These are phyloP conservation scores for Komagataea norvegica DNA, from an alignment of 1,139 yeast genomes.

Conservation along the genomic window DNA sequence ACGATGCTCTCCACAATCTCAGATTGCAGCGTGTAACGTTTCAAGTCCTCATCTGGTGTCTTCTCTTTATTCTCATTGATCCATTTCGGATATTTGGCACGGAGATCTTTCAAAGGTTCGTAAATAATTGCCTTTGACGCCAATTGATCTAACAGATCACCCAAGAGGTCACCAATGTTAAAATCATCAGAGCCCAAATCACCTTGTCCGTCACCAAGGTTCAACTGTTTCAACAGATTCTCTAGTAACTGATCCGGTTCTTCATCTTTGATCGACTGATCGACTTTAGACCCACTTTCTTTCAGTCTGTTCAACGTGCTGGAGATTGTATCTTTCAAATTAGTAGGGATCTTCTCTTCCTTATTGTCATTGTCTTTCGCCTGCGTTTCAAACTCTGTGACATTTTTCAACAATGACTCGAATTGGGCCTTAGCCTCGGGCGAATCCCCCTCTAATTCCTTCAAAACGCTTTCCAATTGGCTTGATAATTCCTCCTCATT, in stretches of 20 bases:
- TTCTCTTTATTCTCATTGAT: conserved; percentile 40
- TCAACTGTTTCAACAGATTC: conserved; percentile 43
- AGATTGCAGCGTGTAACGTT: conserved; percentile 50
- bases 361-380: conserved; percentile 7
- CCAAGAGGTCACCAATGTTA: conserved; percentile 60
- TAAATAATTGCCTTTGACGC: conserved; percentile 83
- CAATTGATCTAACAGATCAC: conserved; percentile 77
- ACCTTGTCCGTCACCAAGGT: conserved; percentile 33
- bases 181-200: conserved; percentile 39
- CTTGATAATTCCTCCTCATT: conserved; percentile 42
- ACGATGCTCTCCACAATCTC: conserved; percentile 50
- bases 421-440: conserved; percentile 59
- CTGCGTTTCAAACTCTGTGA: conserved; percentile 30
- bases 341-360: conserved; percentile 28
- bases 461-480: conserved; percentile 49
- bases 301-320: conserved; percentile 77
- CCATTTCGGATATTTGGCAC: conserved; percentile 48
- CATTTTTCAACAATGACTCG: conserved; percentile 46
- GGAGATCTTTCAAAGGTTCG: conserved; percentile 82
- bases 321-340: conserved; percentile 73
- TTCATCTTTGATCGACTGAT: conserved; percentile 49
- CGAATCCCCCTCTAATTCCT: conserved; percentile 51
- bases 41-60: conserved; percentile 44
- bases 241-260: conserved; percentile 54
- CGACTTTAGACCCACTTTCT: conserved; percentile 63